A percentile compares a stretch with the other conserved stretches of the same genome.
Evolutionary conservation across 2,329 filamentous ascomycete species (phyloP).

Genomic region (Fusarium hostae): DNA sequence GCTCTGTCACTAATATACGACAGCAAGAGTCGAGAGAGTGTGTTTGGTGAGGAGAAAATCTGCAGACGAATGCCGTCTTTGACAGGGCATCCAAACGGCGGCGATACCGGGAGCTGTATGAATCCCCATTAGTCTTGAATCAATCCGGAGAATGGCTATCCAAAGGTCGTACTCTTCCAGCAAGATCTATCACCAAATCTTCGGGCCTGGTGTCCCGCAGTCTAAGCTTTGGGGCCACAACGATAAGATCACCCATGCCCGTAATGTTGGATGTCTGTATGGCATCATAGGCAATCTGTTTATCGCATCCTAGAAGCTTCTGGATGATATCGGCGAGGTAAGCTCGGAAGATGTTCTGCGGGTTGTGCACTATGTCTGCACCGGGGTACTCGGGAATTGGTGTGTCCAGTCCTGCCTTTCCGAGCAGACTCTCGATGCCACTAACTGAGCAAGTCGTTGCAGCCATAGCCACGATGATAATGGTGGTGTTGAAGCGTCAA

Average conservation of each 20-base stretch:
- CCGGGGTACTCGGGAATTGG: slow-evolving; percentile 38
- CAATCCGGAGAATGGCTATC: too few species aligned
- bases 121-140: too few species aligned
- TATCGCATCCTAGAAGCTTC: slow-evolving; percentile 37
- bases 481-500: neutral
- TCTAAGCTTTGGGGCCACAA: slow-evolving; percentile 43
- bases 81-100: slow-evolving; percentile 39
- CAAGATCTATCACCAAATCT: slow-evolving; percentile 37
- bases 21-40: slow-evolving; percentile 31
- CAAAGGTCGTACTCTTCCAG: slow-evolving; percentile 35
- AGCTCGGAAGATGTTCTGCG: slow-evolving; percentile 42
- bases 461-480: slow-evolving; percentile 32
- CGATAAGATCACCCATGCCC: slow-evolving; percentile 40
- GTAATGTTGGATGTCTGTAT: slow-evolving; percentile 44
- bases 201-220: slow-evolving; percentile 20
- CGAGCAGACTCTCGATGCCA: slow-evolving; percentile 35
- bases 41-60: slow-evolving; percentile 37
- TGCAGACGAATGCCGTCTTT: slow-evolving; percentile 42
- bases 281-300: slow-evolving; percentile 40
- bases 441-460: slow-evolving; percentile 38
- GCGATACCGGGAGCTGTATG: too few species aligned
- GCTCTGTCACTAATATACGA: slow-evolving; percentile 40
- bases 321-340: slow-evolving; percentile 40
- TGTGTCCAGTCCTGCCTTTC: slow-evolving; percentile 34
- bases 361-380: slow-evolving; percentile 40